Conservation (phyloP, 2,329 filamentous ascomycete species). For the Xylaria sp. region DNA sequence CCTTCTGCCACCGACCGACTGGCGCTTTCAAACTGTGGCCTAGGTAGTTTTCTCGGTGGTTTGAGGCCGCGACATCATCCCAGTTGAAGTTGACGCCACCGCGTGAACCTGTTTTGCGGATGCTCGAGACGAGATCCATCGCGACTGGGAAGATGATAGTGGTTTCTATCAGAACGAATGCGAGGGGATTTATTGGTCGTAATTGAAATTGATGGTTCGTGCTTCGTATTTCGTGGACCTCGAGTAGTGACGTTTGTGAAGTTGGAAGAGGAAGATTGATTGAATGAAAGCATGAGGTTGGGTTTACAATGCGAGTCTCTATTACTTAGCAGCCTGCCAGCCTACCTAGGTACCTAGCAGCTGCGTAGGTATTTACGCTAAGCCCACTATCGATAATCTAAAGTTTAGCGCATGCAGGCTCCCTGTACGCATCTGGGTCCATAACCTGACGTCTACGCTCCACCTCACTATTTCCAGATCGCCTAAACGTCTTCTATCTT, state of each 20-base stretch:
- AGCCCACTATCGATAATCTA: constrained; percentile 1
- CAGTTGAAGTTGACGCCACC: constrained; percentile 96
- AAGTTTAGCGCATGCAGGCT: background rate
- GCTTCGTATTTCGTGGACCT: too few relatives aligned
- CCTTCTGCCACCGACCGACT: constrained; percentile 89
- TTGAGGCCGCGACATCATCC: constrained; percentile 87
- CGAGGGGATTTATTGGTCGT: too few relatives aligned
- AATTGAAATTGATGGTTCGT: too few relatives aligned
- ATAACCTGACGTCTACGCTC: constrained; percentile 15
- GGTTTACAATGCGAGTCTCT: background rate
- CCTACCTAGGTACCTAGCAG: background rate
- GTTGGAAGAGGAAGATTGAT: background rate
- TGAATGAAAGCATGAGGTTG: background rate
- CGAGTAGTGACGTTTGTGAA: background rate
- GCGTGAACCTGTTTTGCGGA: constrained; percentile 88
- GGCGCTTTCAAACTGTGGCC: constrained; percentile 91
- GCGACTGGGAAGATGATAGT: background rate
- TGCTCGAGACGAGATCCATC: constrained; percentile 93
- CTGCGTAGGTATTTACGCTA: background rate
- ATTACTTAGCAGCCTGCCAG: background rate
- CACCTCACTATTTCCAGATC: constrained; percentile 2
- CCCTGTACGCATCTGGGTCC: constrained; percentile 7
- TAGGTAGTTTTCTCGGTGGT: constrained; percentile 86
- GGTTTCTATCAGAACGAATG: background rate
- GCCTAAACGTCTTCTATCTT: background rate